Conservation (phyloP, 495 filamentous ascomycete species). For the Xylaria sp. region DNA sequence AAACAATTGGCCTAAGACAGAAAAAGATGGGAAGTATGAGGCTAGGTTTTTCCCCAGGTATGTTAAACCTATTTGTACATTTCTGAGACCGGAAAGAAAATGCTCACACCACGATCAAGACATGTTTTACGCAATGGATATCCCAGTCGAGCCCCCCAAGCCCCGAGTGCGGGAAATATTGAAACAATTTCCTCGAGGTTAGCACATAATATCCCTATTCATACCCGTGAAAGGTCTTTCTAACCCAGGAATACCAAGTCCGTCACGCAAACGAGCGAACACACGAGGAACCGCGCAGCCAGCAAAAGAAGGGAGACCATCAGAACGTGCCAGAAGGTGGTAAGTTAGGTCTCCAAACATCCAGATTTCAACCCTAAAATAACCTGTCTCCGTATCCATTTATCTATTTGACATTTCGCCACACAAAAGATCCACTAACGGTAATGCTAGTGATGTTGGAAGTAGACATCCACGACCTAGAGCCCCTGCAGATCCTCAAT, state of each 20-base stretch:
- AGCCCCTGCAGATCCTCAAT: background rate
- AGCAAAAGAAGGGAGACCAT: background rate
- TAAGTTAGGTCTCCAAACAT: background rate
- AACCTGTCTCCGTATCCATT: background rate
- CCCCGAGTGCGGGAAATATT: background rate
- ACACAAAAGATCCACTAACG: background rate
- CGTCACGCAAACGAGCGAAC: background rate
- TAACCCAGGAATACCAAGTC: background rate
- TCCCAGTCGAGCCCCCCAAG: background rate
- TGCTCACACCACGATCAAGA: background rate
- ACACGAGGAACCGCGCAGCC: background rate
- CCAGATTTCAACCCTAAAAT: background rate
- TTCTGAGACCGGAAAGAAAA: background rate
- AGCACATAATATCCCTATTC: background rate
- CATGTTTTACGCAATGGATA: background rate
- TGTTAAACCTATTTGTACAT: background rate
- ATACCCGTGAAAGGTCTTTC: background rate
- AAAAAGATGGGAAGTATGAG: background rate
- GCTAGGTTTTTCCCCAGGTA: background rate
- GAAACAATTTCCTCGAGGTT: conserved; percentile 1
- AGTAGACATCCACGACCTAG: background rate
- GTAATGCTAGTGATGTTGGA: background rate
- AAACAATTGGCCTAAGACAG: background rate
- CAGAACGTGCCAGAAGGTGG: background rate
- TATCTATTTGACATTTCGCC: background rate